Evolutionary conservation across 1,139 yeast species (phyloP).

Genomic region (Blastobotrys petasosporus): DNA sequence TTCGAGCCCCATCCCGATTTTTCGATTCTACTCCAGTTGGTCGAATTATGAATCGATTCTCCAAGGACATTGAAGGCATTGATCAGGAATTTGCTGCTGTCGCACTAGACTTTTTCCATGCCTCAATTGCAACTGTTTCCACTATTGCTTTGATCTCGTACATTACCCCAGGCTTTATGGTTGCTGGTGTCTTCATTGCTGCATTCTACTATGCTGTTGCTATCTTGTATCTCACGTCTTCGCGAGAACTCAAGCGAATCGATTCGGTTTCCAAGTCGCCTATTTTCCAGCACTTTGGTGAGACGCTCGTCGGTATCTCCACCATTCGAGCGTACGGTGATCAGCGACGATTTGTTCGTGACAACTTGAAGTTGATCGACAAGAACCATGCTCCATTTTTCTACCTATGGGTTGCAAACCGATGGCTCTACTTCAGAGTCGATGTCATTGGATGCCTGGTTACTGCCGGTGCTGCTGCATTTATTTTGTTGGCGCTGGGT

Average conservation of each 20-base stretch:
- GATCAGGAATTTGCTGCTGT: constrained; percentile 89
- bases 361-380: constrained; percentile 75
- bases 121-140: constrained; percentile 51
- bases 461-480: constrained; percentile 72
- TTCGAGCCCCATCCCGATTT: constrained; percentile 74
- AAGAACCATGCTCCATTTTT: constrained; percentile 85
- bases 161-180: constrained; percentile 79
- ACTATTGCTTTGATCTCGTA: constrained; percentile 65
- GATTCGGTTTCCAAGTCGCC: constrained; percentile 91
- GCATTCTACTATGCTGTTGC: constrained; percentile 67
- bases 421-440: constrained; percentile 87
- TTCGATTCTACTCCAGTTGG: constrained; percentile 96
- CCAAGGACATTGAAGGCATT: constrained; percentile 88
- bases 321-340: constrained; percentile 96
- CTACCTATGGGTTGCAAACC: constrained; percentile 89
- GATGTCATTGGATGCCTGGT: constrained; percentile 82
- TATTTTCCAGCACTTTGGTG: constrained; percentile 93
- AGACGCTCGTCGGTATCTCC: constrained; percentile 87
- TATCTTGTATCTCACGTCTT: constrained; percentile 63
- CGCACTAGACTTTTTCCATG: constrained; percentile 65
- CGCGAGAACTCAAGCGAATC: constrained; percentile 85
- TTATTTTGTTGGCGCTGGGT: constrained; percentile 59
- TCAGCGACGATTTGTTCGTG: constrained; percentile 75
- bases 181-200: constrained; percentile 65
- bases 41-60: constrained; percentile 92